Conservation (phyloP, 352 stramenopile genomes). For the Blastocystis sp. region DNA sequence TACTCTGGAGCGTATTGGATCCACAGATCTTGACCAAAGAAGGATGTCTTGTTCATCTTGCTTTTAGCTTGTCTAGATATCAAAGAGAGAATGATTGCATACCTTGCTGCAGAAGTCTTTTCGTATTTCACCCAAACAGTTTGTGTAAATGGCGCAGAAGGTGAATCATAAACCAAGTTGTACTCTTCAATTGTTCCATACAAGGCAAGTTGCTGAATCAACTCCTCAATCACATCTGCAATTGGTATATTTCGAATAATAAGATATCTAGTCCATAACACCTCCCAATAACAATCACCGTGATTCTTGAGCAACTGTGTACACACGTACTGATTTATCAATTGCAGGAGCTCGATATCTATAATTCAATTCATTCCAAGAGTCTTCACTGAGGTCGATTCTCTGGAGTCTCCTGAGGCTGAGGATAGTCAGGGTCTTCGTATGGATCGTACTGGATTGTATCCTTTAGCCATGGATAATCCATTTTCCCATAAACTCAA, state of each 20-base stretch:
- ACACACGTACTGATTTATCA: slow-evolving; percentile 32
- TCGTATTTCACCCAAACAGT: slow-evolving; percentile 53
- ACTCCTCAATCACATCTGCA: slow-evolving; percentile 19
- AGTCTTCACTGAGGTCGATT: slow-evolving; percentile 20
- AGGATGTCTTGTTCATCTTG: slow-evolving; percentile 62
- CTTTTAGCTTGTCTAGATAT: slow-evolving; percentile 26
- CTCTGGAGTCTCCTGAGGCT: neutral
- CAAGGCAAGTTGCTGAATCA: slow-evolving; percentile 50
- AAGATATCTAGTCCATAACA: slow-evolving; percentile 3
- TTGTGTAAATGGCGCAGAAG: slow-evolving; percentile 53
- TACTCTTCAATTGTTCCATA: slow-evolving; percentile 57
- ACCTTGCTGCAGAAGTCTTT: slow-evolving; percentile 21
- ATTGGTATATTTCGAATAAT: slow-evolving; percentile 62
- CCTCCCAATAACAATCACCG: neutral
- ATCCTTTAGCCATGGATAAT: slow-evolving; percentile 58
- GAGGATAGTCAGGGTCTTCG: slow-evolving; percentile 57
- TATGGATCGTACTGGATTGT: slow-evolving; percentile 50
- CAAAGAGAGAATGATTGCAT: neutral
- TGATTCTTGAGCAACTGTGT: slow-evolving; percentile 59
- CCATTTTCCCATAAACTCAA: slow-evolving; percentile 3
- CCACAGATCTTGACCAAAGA: slow-evolving; percentile 61
- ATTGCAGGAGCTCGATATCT: slow-evolving; percentile 47
- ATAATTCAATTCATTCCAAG: neutral
- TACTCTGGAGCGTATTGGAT: slow-evolving; percentile 63
- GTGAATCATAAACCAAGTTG: slow-evolving; percentile 23